Conservation (phyloP, 192 early-diverging fungal genomes). For the Dissophora ornata region DNA sequence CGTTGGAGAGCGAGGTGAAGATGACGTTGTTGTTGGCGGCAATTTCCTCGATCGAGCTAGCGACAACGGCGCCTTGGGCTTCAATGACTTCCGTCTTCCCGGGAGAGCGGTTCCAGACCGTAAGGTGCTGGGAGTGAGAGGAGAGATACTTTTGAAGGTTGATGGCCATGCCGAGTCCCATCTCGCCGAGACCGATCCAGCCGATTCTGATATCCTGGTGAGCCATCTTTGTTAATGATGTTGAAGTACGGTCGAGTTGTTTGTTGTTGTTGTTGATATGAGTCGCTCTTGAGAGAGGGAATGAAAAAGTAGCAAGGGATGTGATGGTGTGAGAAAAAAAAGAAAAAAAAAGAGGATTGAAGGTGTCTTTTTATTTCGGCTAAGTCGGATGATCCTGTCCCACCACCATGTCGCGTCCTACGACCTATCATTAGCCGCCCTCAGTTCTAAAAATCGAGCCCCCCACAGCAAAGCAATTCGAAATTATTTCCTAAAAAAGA, state of each 20-base stretch:
- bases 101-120: conserved; percentile 74
- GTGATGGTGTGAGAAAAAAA: background rate
- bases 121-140: conserved; percentile 38
- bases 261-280: too few species aligned
- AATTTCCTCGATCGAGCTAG: conserved; percentile 51
- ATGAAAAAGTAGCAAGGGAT: too few species aligned
- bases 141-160: conserved; percentile 66
- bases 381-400: too few species aligned
- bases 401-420: too few species aligned
- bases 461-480: too few species aligned
- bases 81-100: conserved; percentile 56
- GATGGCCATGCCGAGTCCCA: conserved; percentile 72
- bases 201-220: conserved; percentile 52
- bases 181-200: conserved; percentile 73
- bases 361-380: background rate
- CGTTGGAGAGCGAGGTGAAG: conserved; percentile 72
- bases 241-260: too few species aligned
- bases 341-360: background rate
- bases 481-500: too few species aligned
- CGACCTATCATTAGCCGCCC: too few species aligned
- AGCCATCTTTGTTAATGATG: too few species aligned
- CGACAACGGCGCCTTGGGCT: conserved; percentile 54
- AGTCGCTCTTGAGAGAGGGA: too few species aligned
- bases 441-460: too few species aligned
- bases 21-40: conserved; percentile 63